Evolutionary conservation across 768 basidiomycete genomes (phyloP), one percentile per base, ranked within the genome.

Genomic region (Phylloporus sp.): DNA sequence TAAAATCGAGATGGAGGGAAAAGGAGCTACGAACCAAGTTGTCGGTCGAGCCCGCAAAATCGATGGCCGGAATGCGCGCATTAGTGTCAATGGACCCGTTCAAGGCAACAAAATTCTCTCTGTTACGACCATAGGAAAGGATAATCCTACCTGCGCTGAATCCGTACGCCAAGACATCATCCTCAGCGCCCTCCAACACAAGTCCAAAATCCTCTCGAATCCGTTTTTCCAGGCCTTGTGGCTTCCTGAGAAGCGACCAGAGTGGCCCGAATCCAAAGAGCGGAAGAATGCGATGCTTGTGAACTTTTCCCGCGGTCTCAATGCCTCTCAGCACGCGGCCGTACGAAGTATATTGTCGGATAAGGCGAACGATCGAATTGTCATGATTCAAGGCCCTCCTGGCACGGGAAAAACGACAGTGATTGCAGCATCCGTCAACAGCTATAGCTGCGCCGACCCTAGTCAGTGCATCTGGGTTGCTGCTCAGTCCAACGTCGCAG

Each of bases 131-230:
- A 64, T 75, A 34, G 84, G 82, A 3, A 74, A 71, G 23, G 80
- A 75, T 43, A 68, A 66, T 23, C 75, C 73, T 0, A 87, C 84
- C 2, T 66, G 27, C 13, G 82, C 86, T 4, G 82, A 86, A 44
- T 42, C 53, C 3, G 4, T 15, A 17, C 63, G 67, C 5, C 50
- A 55, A 14, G 38, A 17, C 6, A 27, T 65, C 34, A 48, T 70
- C 11, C 61, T 63, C 32, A 2, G 24, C 7, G 44, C 52, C 0
- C 24, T 71, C 9, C 63, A 65, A 23, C 9, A 36, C 4, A 17
- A 1, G 9, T 41, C 52, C 1, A 46, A 32, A 1, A 51, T 69
- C 27, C 20, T 60, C 14, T 45, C 49, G 3, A 51, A 55, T 20
- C 57, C 61, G 0, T 65, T 66, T 34, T 61, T 69, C 26, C 54